Conservation (phyloP, 2,329 filamentous ascomycete genomes). For the Pseudogymnoascus sp. region DNA sequence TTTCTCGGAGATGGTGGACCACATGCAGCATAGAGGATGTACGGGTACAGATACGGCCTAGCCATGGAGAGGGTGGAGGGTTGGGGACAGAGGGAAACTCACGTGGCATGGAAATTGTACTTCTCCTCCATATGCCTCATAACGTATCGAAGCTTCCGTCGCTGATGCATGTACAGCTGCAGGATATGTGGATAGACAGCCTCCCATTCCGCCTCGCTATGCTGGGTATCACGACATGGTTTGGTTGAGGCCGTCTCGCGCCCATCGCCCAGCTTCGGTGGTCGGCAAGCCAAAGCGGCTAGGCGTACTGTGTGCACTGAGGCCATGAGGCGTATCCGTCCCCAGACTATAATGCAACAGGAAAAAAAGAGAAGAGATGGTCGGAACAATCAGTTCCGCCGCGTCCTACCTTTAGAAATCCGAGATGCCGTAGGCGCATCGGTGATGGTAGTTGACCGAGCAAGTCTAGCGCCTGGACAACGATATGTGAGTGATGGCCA, state of each 20-base stretch:
- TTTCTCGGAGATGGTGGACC: neutral
- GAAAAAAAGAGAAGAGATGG: neutral
- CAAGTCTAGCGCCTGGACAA: neutral
- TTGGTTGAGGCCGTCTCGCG: neutral
- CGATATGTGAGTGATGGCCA: neutral
- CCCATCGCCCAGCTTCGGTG: neutral
- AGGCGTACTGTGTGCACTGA: neutral
- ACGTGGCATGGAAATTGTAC: constrained; percentile 21
- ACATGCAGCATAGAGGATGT: neutral
- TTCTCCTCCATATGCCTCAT: constrained; percentile 18
- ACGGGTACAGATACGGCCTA: neutral
- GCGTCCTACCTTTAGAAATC: neutral
- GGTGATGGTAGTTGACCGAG: neutral
- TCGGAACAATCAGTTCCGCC: neutral
- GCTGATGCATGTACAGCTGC: constrained; percentile 20
- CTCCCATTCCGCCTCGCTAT: constrained; percentile 19
- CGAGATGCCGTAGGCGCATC: neutral
- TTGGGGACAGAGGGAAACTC: constrained; percentile 5
- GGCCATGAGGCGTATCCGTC: neutral
- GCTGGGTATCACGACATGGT: neutral
- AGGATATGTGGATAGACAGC: constrained; percentile 18
- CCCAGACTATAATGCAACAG: neutral
- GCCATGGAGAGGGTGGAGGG: neutral
- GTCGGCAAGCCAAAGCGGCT: neutral
- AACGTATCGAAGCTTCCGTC: constrained; percentile 19